Percentiles rank a stretch among this genome's conserved stretches.
Evolutionary conservation across 352 stramenopile species (phyloP).

Genomic region (Pythium angustatum): DNA sequence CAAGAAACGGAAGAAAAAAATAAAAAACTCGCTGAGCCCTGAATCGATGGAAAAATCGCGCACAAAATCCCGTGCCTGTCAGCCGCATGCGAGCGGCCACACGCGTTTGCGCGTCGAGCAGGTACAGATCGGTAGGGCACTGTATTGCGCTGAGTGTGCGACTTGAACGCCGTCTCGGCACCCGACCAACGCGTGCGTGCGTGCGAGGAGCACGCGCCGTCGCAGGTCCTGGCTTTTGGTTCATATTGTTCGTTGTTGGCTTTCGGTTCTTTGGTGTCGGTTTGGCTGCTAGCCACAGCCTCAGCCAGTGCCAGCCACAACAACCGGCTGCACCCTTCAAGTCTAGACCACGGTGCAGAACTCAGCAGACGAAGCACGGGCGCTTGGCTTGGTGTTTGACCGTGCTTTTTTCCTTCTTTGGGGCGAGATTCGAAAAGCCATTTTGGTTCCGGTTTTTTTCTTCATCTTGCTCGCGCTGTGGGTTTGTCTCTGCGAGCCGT

Average conservation of each 20-base stretch:
- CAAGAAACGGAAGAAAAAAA: slow-evolving; percentile 3
- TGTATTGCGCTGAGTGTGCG: neutral
- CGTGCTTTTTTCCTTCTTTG: neutral
- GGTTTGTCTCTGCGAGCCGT: neutral
- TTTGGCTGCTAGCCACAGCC: slow-evolving; percentile 15
- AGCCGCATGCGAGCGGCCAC: neutral
- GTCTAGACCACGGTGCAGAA: slow-evolving; percentile 1
- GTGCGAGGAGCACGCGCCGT: slow-evolving; percentile 10
- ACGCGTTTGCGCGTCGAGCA: neutral
- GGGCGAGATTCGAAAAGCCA: slow-evolving; percentile 4
- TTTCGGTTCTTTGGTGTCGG: slow-evolving; percentile 5
- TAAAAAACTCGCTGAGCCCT: neutral
- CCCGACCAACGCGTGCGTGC: slow-evolving; percentile 9
- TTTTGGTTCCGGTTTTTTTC: neutral
- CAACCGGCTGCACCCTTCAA: slow-evolving; percentile 19
- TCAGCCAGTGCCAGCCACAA: too few species aligned
- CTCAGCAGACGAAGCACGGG: slow-evolving; percentile 12
- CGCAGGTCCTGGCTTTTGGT: slow-evolving; percentile 2
- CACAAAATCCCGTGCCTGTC: slow-evolving; percentile 8
- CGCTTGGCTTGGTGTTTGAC: neutral
- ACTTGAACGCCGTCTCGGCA: slow-evolving; percentile 20
- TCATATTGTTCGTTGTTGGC: neutral
- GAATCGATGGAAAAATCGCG: slow-evolving; percentile 18
- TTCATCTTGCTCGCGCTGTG: neutral
- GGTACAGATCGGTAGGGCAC: neutral